A percentile compares a stretch with the other conserved stretches of the same genome.
Conservation (phyloP, 2,329 filamentous ascomycete genomes). For the Bretziella fagacearum region DNA sequence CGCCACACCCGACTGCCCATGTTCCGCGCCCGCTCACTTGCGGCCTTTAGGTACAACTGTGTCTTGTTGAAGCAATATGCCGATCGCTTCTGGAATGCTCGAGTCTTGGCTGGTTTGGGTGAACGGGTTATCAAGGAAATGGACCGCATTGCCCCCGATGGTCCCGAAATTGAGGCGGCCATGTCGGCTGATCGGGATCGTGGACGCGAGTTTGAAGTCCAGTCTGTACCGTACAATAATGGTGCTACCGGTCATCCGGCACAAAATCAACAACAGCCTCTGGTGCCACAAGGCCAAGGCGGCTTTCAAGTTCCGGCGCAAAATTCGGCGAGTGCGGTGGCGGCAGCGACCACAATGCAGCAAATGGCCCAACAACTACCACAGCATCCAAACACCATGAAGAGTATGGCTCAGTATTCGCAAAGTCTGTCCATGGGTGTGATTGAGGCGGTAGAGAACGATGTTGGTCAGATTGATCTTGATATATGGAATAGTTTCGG, state of each 20-base stretch:
- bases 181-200: not conserved
- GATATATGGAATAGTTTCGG: conserved; percentile 25
- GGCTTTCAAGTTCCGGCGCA: not conserved
- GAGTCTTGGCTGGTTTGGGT: conserved; percentile 36
- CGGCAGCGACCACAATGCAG: not conserved
- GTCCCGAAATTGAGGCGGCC: conserved; percentile 23
- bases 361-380: not conserved
- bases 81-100: conserved; percentile 41
- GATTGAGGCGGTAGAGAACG: not conserved
- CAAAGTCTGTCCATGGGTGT: not conserved
- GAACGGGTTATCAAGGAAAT: conserved; percentile 39
- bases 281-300: not conserved
- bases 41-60: conserved; percentile 37
- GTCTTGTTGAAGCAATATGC: conserved; percentile 34
- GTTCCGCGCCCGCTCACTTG: conserved; percentile 38
- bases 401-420: conserved; percentile 3
- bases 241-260: not conserved
- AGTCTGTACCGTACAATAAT: not conserved
- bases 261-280: not conserved
- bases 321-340: not conserved
- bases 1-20: conserved; percentile 41
- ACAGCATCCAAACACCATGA: not conserved
- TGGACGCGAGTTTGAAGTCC: not conserved
- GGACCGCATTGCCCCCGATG: conserved; percentile 33
- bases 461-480: conserved; percentile 10